A percentile compares a stretch with the other conserved stretches of the same genome.
phyloP scores from a whole-genome alignment of 2,329 filamentous ascomycete species.

The Corynespora cassiicola region DNA sequence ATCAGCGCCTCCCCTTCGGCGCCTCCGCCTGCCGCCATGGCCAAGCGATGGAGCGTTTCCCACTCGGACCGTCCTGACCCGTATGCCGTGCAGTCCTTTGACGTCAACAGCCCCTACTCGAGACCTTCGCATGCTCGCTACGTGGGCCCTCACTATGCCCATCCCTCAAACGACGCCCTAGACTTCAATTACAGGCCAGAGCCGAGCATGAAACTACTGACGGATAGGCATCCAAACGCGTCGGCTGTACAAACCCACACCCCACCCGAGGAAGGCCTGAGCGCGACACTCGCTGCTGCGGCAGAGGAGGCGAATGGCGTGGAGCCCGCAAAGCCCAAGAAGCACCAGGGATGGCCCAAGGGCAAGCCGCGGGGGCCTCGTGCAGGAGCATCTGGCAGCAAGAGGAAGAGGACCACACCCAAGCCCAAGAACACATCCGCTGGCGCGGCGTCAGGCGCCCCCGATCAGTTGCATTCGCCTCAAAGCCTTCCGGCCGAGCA shows the following conservation, averaged over 20 bases:
- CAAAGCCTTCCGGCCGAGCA: conserved; percentile 38
- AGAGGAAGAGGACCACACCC: conserved; percentile 47
- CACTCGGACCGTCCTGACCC: conserved; percentile 14
- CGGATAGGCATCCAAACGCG: conserved; percentile 19
- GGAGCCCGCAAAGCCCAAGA: conserved; percentile 42
- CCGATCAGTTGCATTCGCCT: conserved; percentile 42
- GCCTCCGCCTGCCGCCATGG: conserved; percentile 31
- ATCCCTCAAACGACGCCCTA: too few species aligned
- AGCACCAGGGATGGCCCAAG: conserved; percentile 53
- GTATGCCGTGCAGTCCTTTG: conserved; percentile 12
- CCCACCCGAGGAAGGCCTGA: conserved; percentile 44
- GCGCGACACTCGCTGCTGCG: conserved; percentile 14
- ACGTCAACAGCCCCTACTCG: conserved; percentile 17
- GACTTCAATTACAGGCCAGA: too few species aligned
- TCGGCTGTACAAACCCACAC: conserved; percentile 46
- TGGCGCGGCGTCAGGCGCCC: conserved; percentile 15
- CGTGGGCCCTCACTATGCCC: conserved; percentile 14
- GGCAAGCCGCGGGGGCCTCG: conserved; percentile 53
- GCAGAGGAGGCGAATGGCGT: conserved; percentile 15
- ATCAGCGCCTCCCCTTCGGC: conserved; percentile 35
- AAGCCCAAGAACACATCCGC: conserved; percentile 37
- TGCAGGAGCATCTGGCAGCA: conserved; percentile 38
- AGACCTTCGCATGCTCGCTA: conserved; percentile 11
- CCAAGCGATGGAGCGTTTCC: conserved; percentile 38
- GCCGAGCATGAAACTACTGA: too few species aligned